phyloP scores from a whole-genome alignment of 2,329 filamentous ascomycete species.

The Coniochaeta sp. region DNA sequence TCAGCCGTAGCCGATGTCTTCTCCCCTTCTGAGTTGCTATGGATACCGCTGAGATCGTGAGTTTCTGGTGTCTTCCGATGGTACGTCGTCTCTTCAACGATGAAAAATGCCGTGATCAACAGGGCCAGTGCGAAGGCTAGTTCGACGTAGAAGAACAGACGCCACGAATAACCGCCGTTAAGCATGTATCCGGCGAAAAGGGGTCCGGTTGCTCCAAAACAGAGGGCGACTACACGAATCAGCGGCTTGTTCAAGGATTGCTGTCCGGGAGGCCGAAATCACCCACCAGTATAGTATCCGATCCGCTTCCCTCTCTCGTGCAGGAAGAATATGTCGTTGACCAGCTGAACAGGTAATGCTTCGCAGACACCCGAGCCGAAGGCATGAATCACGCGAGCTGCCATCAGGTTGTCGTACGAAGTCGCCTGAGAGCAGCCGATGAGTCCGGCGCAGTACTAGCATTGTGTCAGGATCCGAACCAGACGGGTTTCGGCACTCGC shows the following conservation, averaged over 20 bases:
- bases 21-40: slow-evolving; percentile 5
- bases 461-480: not conserved
- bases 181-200: slow-evolving; percentile 57
- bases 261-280: not conserved
- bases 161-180: slow-evolving; percentile 48
- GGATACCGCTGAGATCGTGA: not conserved
- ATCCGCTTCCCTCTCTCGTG: slow-evolving; percentile 44
- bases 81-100: slow-evolving; percentile 26
- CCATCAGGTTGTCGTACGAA: slow-evolving; percentile 29
- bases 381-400: slow-evolving; percentile 27
- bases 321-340: slow-evolving; percentile 38
- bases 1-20: slow-evolving; percentile 3
- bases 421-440: slow-evolving; percentile 28
- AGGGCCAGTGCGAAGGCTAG: slow-evolving; percentile 37
- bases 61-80: slow-evolving; percentile 9
- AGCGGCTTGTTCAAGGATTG: not conserved
- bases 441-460: slow-evolving; percentile 30
- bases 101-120: slow-evolving; percentile 21
- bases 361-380: slow-evolving; percentile 36
- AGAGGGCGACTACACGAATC: slow-evolving; percentile 36
- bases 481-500: not conserved
- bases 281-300: slow-evolving; percentile 48
- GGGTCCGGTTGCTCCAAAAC: slow-evolving; percentile 46
- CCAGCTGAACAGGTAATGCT: slow-evolving; percentile 35
- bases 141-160: slow-evolving; percentile 54